These are phyloP conservation scores for Yarrowia divulgata DNA, from an alignment of 805 yeast genomes.

Conservation along the genomic window DNA sequence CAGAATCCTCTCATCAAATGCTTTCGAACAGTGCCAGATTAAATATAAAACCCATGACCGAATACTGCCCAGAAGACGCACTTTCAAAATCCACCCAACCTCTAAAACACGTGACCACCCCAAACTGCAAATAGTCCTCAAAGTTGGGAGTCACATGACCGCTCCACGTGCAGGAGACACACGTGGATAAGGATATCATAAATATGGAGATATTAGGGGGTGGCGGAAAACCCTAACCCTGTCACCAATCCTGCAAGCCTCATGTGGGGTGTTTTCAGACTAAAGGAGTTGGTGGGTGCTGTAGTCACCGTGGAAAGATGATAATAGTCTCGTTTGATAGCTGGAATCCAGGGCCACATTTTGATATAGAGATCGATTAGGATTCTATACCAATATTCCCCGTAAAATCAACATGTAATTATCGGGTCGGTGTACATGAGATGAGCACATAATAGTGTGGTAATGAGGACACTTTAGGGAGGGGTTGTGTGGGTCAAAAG, in stretches of 20 bases:
- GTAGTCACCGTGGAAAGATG: neutral
- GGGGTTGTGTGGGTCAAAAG: too few species aligned
- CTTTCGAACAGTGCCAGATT: too few species aligned
- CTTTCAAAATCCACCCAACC: too few species aligned
- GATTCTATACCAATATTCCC: too few species aligned
- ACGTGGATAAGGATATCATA: conserved; percentile 4
- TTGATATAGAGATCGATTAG: neutral
- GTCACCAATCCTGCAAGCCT: too few species aligned
- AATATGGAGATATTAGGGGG: neutral
- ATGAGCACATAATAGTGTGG: too few species aligned
- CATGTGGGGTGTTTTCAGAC: neutral
- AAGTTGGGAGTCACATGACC: neutral
- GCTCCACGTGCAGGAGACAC: neutral
- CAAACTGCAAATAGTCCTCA: neutral
- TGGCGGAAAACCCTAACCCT: conserved; percentile 6
- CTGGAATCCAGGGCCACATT: neutral
- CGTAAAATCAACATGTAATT: too few species aligned
- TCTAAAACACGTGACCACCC: neutral
- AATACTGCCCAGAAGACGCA: too few species aligned
- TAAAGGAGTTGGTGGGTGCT: neutral
- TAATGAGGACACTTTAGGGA: too few species aligned
- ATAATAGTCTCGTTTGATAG: neutral
- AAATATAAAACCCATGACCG: too few species aligned
- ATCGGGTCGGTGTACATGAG: too few species aligned
- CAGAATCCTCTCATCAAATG: too few species aligned